phyloP scores from a whole-genome alignment of 352 stramenopile genomes.

The Globisporangium mamillatum region DNA sequence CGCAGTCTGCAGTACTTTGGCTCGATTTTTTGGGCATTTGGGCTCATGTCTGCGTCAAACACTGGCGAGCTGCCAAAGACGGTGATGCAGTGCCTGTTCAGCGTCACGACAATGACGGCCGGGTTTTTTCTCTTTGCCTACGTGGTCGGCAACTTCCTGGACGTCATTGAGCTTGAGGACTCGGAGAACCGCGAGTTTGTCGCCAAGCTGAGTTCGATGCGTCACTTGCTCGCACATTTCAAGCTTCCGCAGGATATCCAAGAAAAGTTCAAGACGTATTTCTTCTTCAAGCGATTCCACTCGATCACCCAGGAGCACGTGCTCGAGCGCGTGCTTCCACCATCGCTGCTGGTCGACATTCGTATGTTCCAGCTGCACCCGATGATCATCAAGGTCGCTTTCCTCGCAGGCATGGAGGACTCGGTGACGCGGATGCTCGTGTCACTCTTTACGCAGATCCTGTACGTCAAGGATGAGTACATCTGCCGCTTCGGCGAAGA shows the following conservation, averaged over 20 bases:
- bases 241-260: constrained; percentile 37
- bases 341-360: constrained; percentile 58
- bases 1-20: constrained; percentile 44
- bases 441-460: constrained; percentile 49
- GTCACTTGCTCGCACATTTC: constrained; percentile 51
- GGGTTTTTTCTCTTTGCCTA: constrained; percentile 66
- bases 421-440: constrained; percentile 58
- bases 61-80: constrained; percentile 50
- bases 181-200: constrained; percentile 60
- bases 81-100: constrained; percentile 50
- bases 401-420: constrained; percentile 55
- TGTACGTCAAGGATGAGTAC: constrained; percentile 57
- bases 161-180: constrained; percentile 55
- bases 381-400: constrained; percentile 70
- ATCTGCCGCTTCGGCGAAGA: constrained; percentile 54
- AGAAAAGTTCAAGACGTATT: constrained; percentile 61
- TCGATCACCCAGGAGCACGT: constrained; percentile 66
- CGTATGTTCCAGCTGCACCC: constrained; percentile 61
- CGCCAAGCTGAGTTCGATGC: constrained; percentile 51
- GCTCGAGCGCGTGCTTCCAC: constrained; percentile 48
- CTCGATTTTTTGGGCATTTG: constrained; percentile 56
- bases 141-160: constrained; percentile 55
- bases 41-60: constrained; percentile 53
- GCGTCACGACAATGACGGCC: constrained; percentile 49
- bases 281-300: constrained; percentile 69